Base-by-base conservation (phyloP, 164 flowering plant species). In the Platanus orientalis region DNA sequence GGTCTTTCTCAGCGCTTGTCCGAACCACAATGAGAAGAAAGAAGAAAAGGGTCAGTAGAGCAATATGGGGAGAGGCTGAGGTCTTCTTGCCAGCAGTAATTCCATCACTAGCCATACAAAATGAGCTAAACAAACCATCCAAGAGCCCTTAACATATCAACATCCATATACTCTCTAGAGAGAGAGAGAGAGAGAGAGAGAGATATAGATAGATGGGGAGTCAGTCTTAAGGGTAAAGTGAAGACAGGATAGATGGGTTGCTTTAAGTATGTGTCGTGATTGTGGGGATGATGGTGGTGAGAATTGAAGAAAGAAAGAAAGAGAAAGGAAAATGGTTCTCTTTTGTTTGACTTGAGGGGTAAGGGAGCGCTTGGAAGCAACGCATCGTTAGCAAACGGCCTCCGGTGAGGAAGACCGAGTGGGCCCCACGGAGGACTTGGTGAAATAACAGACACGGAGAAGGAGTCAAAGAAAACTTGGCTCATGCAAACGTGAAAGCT, bases 31-130 rank as follows among this genome's bases (percentile, higher is more conserved):
- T 19, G 27, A 72, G 57, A 63, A 71, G 59, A 23, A 71, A 58
- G 52, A 71, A 66, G 58, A 69, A 54, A 62, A 73, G 57, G 64
- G 59, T 64, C 21, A 65, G 1, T 19, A 52, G 26, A 42, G 72
- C 55, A 28, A 49, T 17, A 25, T 50, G 47, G 40, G 49, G 60
- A 55, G 58, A 34, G 65, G 56, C 32, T 0, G 64, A 58, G 48
- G 19, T 25, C 57, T 44, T 47, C 39, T 47, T 48, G 3, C 27
- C 24, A 30, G 19, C 27, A 4, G 12, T n/a, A 20, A 0, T 47
- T 59, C 54, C 63, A 71, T 53, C 64, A 62, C 59, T 47, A 69
- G 78, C 81, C 75, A 77, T 73, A 70, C 75, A 77, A 63, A 60
- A 47, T 59, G 50, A 50, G 11, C 11, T 61, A 63, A 62, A 44